Evolutionary conservation across 1,284 basidiomycete genomes (phyloP), one percentile per base, ranked within the genome.

Genomic region (Rhizopogon parksii): DNA sequence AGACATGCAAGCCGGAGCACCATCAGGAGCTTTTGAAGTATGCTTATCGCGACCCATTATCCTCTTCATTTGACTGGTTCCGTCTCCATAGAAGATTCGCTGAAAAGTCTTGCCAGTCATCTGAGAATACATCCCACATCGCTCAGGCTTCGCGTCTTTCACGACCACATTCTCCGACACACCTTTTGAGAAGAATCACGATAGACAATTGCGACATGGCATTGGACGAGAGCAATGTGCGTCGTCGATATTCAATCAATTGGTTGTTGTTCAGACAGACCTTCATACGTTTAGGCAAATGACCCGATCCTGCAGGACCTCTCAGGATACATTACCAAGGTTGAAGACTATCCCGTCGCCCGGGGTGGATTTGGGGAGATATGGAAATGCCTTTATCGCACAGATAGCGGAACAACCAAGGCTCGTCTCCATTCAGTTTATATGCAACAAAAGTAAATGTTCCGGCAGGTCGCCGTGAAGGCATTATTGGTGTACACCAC

Each of bases 151-250:
- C 78, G 36, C 81, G 83, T 52, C 71, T 79, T 46, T 88, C 86
- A 50, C 83, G 86, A 46, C 88, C 87, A 11, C 85, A 82, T 65
- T 90, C 87, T 7, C 88, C 87, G 1, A 72, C 75, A 24, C 66
- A 77, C 47, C 65, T 73, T n/a, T 73, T 78, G 46, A 76, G 91
- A 53, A 78, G 95, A 54, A 93, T 90, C 60, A 98, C 95, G 50
- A 95, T 99, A 93, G 98, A 97, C 68, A 95, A 91, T 62, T 77
- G 95, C 52, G 95, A 96, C 64, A 90, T 93, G 6, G 91, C 88
- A 3, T 96, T 95, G 65, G 93, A 95, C 63, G 91, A 95, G 66
- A 88, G 85, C 55, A 7, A 32, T 32, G 30, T 32, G 30, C 30
- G 30, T 11, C 11, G 11, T 32, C 11, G 4, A 32, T 32, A 32